A percentile compares a stretch with the other conserved stretches of the same genome.
Evolutionary conservation across 345 rosid species (phyloP).

Genomic region (Corchorus olitorius): DNA sequence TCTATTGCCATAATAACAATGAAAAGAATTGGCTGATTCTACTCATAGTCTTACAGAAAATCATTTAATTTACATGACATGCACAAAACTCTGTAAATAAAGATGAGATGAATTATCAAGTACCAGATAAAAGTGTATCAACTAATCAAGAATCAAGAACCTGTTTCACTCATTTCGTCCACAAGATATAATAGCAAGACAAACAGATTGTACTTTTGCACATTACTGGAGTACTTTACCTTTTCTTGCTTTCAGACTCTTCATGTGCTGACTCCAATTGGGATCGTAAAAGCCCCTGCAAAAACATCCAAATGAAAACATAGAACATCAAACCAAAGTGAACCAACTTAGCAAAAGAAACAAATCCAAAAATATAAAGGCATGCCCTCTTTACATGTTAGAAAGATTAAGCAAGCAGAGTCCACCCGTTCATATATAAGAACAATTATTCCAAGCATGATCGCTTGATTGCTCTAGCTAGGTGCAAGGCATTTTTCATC

Average conservation of each 20-base stretch:
- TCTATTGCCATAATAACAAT: not conserved
- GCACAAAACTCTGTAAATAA: not conserved
- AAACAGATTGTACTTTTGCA: not conserved
- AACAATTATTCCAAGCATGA: not conserved
- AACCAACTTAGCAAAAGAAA: not conserved
- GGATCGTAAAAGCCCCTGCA: constrained; percentile 80
- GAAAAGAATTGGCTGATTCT: not conserved
- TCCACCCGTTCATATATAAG: not conserved
- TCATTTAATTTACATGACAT: not conserved
- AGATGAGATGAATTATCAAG: not conserved
- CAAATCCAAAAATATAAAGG: not conserved
- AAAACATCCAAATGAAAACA: constrained; percentile 24
- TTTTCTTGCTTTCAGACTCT: constrained; percentile 67
- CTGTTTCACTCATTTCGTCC: constrained; percentile 1
- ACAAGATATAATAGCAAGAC: not conserved
- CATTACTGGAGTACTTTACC: constrained; percentile 40
- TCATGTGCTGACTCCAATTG: constrained; percentile 89
- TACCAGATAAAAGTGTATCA: not conserved
- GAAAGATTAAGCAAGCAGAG: constrained; percentile 3
- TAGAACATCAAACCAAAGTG: constrained; percentile 4
- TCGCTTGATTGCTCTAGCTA: not conserved
- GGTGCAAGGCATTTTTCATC: not conserved
- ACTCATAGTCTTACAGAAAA: no score
- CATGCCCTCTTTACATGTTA: not conserved
- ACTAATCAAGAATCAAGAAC: not conserved